phyloP scores from a whole-genome alignment of 257 asterid species.

The Solanum peruvianum region DNA sequence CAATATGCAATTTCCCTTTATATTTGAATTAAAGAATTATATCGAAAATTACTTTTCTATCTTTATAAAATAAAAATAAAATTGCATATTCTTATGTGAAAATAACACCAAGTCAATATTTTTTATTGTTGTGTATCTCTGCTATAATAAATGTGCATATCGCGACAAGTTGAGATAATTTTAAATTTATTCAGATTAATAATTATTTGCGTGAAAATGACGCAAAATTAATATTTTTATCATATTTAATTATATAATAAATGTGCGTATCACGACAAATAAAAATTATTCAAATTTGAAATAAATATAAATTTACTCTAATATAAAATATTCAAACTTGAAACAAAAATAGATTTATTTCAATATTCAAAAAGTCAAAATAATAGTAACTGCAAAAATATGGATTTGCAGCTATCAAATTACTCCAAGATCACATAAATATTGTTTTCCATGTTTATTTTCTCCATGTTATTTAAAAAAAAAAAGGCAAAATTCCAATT shows the following conservation, averaged over 20 bases:
- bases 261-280: not conserved
- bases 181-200: not conserved
- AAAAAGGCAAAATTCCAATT: not conserved
- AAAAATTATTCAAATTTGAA: not conserved
- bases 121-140: not conserved
- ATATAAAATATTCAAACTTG: not conserved
- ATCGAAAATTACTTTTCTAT: accelerated
- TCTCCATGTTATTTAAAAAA: not conserved
- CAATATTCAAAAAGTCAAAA: not conserved
- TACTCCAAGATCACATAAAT: not conserved
- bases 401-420: not conserved
- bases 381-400: not conserved
- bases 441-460: not conserved
- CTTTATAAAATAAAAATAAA: not conserved
- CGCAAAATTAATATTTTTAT: not conserved
- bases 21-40: no score
- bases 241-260: not conserved
- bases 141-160: not conserved
- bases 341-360: not conserved
- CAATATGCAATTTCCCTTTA: not conserved
- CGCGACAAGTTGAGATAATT: not conserved
- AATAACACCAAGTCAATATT: not conserved
- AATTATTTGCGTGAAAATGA: not conserved
- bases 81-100: not conserved
- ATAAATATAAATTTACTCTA: not conserved